A percentile compares a stretch with the other conserved stretches of the same genome.
Conservation (phyloP, 208 protist genomes). For the Crithidia sp. region DNA sequence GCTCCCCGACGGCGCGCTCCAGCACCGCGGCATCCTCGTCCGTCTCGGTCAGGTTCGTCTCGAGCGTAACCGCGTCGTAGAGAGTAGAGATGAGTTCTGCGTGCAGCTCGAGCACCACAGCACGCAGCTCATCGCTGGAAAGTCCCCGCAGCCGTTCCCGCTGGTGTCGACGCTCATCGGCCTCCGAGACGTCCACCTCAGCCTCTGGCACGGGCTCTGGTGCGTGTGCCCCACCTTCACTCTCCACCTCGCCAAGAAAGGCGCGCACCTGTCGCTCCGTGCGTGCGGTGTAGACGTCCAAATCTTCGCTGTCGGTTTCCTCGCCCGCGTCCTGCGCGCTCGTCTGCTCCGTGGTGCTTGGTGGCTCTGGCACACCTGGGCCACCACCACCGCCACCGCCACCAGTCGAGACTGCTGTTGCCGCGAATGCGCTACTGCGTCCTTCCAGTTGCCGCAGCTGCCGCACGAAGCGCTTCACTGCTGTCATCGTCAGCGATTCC, state of each 20-base stretch:
- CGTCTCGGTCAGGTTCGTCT: conserved; percentile 29
- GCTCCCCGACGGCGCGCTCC: conserved; percentile 34
- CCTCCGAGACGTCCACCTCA: too few relatives aligned
- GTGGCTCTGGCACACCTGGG: conserved; percentile 3
- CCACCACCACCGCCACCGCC: not conserved
- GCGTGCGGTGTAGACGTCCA: conserved; percentile 15
- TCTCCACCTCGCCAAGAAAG: conserved; percentile 10
- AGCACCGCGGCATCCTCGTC: conserved; percentile 38
- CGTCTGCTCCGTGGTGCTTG: conserved; percentile 3
- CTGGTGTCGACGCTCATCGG: conserved; percentile 3
- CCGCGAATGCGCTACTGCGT: too few relatives aligned
- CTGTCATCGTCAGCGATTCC: not conserved
- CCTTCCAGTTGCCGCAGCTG: conserved; percentile 8
- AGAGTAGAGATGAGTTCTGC: conserved; percentile 25
- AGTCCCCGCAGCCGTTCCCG: conserved; percentile 11
- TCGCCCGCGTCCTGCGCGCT: conserved; percentile 11
- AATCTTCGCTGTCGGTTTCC: conserved; percentile 26
- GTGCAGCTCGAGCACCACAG: conserved; percentile 29
- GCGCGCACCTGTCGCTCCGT: conserved; percentile 19
- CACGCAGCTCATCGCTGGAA: conserved; percentile 36
- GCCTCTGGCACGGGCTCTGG: not conserved
- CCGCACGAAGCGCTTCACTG: not conserved
- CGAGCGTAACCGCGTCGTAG: conserved; percentile 33
- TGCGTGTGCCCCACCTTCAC: not conserved
- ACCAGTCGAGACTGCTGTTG: too few relatives aligned